A percentile compares a stretch with the other conserved stretches of the same genome.
These are phyloP conservation scores for Cytospora paraplurivora DNA, from an alignment of 2,329 filamentous ascomycete genomes.

Conservation along the genomic window DNA sequence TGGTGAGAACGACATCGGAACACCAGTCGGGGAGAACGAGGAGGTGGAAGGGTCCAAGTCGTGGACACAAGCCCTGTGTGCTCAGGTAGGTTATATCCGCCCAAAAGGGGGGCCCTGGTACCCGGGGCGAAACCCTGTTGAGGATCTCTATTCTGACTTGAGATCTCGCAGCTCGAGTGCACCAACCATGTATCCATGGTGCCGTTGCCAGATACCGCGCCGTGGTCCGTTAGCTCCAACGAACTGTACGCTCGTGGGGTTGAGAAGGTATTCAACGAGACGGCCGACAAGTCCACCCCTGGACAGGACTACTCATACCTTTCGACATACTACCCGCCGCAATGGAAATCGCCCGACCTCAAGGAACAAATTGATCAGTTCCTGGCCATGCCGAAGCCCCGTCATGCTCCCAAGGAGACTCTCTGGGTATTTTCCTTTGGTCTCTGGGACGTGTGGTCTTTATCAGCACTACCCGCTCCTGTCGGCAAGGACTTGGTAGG, in stretches of 20 bases:
- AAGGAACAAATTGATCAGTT: slow-evolving; percentile 49
- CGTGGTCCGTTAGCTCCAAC: slow-evolving; percentile 59
- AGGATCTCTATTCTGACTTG: background rate
- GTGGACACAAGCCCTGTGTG: slow-evolving; percentile 54
- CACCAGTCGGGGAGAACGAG: slow-evolving; percentile 35
- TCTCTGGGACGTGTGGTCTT: slow-evolving; percentile 57
- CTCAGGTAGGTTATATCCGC: slow-evolving; percentile 43
- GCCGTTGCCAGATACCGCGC: slow-evolving; percentile 48
- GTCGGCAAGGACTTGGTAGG: slow-evolving; percentile 43
- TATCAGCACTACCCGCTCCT: slow-evolving; percentile 49
- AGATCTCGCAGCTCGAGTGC: slow-evolving; percentile 46
- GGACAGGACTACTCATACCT: slow-evolving; percentile 49
- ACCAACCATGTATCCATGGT: slow-evolving; percentile 49
- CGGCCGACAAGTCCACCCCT: slow-evolving; percentile 38
- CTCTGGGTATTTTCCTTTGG: slow-evolving; percentile 56
- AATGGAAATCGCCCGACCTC: slow-evolving; percentile 45
- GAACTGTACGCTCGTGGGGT: slow-evolving; percentile 53
- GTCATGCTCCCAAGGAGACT: slow-evolving; percentile 46
- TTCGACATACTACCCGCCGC: slow-evolving; percentile 45
- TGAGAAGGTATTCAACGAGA: slow-evolving; percentile 37
- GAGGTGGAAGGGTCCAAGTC: slow-evolving; percentile 33
- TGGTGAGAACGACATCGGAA: slow-evolving; percentile 51
- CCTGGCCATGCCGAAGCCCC: slow-evolving; percentile 42
- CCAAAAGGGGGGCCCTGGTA: background rate
- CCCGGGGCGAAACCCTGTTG: background rate